phyloP scores from a whole-genome alignment of 2,329 filamentous ascomycete genomes.

The Fusarium coicis region DNA sequence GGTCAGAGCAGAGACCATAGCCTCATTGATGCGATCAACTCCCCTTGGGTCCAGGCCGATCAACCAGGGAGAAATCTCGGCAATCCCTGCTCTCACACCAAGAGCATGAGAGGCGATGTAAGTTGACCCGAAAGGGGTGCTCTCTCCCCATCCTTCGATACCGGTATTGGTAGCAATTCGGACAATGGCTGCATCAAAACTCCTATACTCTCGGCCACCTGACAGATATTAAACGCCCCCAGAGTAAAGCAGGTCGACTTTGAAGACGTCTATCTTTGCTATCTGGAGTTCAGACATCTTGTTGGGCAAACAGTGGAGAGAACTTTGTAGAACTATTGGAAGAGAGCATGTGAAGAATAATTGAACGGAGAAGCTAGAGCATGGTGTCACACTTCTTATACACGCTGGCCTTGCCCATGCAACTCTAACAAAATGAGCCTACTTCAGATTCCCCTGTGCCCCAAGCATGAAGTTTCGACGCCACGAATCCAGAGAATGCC shows the following conservation, averaged over 20 bases:
- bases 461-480: neutral
- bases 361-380: neutral
- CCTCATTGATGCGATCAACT: conserved; percentile 36
- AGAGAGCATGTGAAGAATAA: neutral
- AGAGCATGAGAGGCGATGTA: conserved; percentile 34
- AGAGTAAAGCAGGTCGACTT: conserved; percentile 22
- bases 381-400: neutral
- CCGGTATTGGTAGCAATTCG: conserved; percentile 35
- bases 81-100: conserved; percentile 30
- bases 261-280: conserved; percentile 33
- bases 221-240: conserved; percentile 31
- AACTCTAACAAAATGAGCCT: neutral
- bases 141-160: conserved; percentile 37
- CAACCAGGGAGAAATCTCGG: conserved; percentile 24
- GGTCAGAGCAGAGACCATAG: conserved; percentile 28
- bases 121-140: conserved; percentile 33
- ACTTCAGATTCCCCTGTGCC: neutral
- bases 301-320: neutral
- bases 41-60: conserved; percentile 25
- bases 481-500: neutral
- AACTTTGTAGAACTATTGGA: neutral
- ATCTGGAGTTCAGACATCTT: conserved; percentile 41
- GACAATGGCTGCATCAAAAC: conserved; percentile 35
- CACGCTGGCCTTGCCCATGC: neutral
- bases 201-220: conserved; percentile 23